A percentile compares a stretch with the other conserved stretches of the same genome.
These are phyloP conservation scores for Fistulinella prunicolor DNA, from an alignment of 768 basidiomycete species.

Conservation along the genomic window DNA sequence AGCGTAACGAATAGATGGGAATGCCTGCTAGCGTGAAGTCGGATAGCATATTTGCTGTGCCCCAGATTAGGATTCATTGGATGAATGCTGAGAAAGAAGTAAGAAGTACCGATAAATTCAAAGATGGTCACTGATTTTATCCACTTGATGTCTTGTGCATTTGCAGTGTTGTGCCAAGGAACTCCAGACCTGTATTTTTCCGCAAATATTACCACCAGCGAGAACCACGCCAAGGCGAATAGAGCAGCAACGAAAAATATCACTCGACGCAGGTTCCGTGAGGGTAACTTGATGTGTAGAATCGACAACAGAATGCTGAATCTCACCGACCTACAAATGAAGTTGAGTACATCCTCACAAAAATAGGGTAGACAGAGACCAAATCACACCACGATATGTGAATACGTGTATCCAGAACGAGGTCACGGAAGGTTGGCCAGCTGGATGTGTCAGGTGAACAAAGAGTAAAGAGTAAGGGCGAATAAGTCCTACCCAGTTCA, in stretches of 20 bases:
- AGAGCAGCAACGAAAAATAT: constrained; percentile 5
- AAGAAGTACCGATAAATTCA: constrained; percentile 15
- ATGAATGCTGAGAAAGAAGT: background rate
- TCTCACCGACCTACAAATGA: constrained; percentile 11
- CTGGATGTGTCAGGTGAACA: constrained; percentile 2
- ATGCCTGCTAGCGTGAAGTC: constrained; percentile 12
- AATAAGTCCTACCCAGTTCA: constrained; percentile 1
- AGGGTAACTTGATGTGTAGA: constrained; percentile 6
- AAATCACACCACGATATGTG: constrained; percentile 10
- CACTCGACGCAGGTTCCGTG: constrained; percentile 5
- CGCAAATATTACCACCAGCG: constrained; percentile 2
- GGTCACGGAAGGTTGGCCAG: background rate
- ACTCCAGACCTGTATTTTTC: background rate
- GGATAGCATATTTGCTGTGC: constrained; percentile 21
- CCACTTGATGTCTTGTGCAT: background rate
- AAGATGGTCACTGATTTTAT: constrained; percentile 1
- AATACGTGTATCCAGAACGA: constrained; percentile 11
- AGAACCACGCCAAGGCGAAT: constrained; percentile 14
- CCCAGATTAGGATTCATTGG: background rate
- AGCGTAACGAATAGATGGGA: constrained; percentile 6
- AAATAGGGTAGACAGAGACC: constrained; percentile 3
- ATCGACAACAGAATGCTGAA: constrained; percentile 15
- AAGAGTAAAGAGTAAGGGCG: background rate
- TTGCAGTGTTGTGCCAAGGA: background rate
- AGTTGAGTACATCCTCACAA: background rate